Evolutionary conservation across 139 green algal genomes (phyloP).

Genomic region (Gonium pectorale): DNA sequence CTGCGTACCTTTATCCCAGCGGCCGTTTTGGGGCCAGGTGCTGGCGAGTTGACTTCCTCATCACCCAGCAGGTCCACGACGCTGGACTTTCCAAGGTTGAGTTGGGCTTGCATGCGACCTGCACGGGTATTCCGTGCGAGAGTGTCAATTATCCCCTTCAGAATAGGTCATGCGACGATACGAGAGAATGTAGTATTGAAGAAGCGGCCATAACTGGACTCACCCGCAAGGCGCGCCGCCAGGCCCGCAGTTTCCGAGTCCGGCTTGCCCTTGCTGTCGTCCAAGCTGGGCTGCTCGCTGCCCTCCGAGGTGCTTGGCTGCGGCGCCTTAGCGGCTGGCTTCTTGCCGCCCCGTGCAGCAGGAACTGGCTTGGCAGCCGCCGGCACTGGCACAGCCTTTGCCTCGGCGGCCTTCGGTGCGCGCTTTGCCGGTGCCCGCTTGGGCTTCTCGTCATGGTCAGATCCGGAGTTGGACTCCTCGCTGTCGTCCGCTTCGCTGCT

Average conservation of each 20-base stretch:
- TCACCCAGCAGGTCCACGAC: not conserved
- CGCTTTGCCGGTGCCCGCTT: not conserved
- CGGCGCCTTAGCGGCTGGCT: not conserved
- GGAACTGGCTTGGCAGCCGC: not conserved
- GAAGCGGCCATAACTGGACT: no score
- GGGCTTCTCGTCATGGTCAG: conserved; percentile 1
- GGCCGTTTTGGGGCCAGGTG: conserved; percentile 46
- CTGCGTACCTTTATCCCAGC: conserved; percentile 15
- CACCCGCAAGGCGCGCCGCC: conserved; percentile 54
- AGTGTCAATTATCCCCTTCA: no score
- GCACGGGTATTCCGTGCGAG: not conserved
- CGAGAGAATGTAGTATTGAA: no score
- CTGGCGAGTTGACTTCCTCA: conserved; percentile 35
- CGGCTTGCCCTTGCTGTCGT: not conserved
- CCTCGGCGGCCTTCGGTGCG: not conserved
- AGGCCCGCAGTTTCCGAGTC: conserved; percentile 12
- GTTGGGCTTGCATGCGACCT: conserved; percentile 9
- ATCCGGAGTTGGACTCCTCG: not conserved
- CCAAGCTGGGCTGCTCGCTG: conserved; percentile 38
- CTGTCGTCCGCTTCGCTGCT: not conserved
- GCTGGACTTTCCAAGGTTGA: conserved; percentile 1
- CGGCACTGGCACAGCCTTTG: not conserved
- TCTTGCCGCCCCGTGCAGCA: not conserved
- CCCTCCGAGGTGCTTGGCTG: conserved; percentile 7
- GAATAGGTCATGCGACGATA: no score